Evolutionary conservation across 148 eudicot genomes (phyloP), one percentile per base, ranked within the genome.

Genomic region (Rhododendron mucronatum): DNA sequence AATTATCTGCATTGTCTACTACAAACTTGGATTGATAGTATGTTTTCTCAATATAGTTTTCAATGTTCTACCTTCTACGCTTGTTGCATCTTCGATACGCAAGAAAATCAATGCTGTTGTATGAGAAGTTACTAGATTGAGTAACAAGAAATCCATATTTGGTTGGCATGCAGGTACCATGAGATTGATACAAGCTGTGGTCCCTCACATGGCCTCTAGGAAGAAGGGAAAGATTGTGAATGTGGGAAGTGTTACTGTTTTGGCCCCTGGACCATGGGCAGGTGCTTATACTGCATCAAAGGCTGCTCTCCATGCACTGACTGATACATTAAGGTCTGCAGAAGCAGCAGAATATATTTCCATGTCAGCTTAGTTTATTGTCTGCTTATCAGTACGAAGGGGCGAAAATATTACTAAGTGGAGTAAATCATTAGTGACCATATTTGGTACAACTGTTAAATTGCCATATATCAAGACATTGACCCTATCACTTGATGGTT

Each of bases 151-250:
- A 12, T 69, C 37, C 75, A 4, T 21, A 9, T 50, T 50, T 53
- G 7, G 16, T 81, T 33, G 16, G 30, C 35, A 15, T 14, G 7
- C 50, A 96, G 98, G 98, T 85, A 61, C 92, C 84, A 85, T 96
- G 89, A 92, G 98, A 89, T 83, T 96, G 91, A 92, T 96, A 65
- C 99, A 96, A 90, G 94, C 98, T 74, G 99, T 95, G 83, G 94
- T 94, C 16, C 99, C 99, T 67, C 95, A 94, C 88, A 96, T 96
- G 99, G 93, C 92, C 83, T 89, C 89, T 67, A 93, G 95, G 87
- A 93, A 84, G 90, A 91, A 90, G 86, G 99, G 99, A 26, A 96
- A 93, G 88, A 95, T 96, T 71, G 99, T 96, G 55, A 96, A 96
- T 85, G 83, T 95, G 77, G 99, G 96, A 84, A 96, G 99, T 89